phyloP scores from a whole-genome alignment of 2,329 filamentous ascomycete genomes.

The Penicillium sp. region DNA sequence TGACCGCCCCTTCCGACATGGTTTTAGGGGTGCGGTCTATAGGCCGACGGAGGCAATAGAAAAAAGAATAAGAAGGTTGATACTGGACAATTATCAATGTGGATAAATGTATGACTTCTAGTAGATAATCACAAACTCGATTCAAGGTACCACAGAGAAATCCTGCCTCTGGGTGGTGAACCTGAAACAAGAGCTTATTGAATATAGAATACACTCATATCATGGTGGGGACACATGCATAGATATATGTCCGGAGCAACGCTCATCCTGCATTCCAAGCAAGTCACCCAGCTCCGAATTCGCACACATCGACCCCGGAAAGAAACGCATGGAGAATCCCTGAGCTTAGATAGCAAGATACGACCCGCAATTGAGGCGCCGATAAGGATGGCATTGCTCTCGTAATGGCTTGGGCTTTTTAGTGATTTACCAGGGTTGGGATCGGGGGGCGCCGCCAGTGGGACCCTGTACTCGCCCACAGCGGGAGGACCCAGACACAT shows the following conservation, averaged over 20 bases:
- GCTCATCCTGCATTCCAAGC: neutral
- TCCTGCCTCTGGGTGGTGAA: neutral
- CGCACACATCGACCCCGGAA: constrained; percentile 24
- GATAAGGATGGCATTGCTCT: constrained; percentile 21
- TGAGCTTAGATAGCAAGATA: constrained; percentile 35
- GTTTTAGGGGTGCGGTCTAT: neutral
- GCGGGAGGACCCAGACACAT: neutral
- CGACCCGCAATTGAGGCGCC: constrained; percentile 11
- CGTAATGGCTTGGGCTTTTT: constrained; percentile 26
- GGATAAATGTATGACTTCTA: constrained; percentile 9
- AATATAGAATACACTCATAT: neutral
- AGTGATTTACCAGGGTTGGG: neutral
- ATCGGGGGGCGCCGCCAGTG: constrained; percentile 6
- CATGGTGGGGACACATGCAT: neutral
- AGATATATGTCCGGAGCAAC: constrained; percentile 18
- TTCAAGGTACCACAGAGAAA: constrained; percentile 6
- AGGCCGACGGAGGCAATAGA: constrained; percentile 5
- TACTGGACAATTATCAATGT: neutral
- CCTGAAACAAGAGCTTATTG: neutral
- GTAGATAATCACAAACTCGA: constrained; percentile 6
- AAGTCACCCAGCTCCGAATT: constrained; percentile 30
- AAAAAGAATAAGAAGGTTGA: neutral
- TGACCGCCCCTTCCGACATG: constrained; percentile 35
- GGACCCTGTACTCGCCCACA: neutral
- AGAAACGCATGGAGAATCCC: constrained; percentile 3